These are phyloP conservation scores for Emergomyces pasteurianus DNA, from an alignment of 2,329 filamentous ascomycete species.

Conservation along the genomic window DNA sequence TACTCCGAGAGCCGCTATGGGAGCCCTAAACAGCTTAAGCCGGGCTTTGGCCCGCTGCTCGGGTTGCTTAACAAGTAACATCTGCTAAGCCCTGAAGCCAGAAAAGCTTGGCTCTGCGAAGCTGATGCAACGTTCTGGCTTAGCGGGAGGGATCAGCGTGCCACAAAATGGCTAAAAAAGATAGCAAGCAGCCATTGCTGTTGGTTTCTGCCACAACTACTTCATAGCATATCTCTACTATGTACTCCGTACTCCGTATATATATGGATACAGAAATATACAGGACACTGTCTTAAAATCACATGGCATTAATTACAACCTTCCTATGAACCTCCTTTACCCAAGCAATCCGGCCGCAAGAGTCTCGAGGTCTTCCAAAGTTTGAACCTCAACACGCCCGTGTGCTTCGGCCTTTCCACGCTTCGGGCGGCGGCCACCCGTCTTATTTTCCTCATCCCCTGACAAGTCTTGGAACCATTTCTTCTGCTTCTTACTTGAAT, in stretches of 20 bases:
- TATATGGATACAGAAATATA: too few relatives aligned
- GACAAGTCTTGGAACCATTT: constrained; percentile 26
- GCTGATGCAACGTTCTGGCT: neutral
- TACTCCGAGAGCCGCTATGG: neutral
- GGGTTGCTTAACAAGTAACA: too few relatives aligned
- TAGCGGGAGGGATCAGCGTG: neutral
- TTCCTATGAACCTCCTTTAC: constrained; percentile 9
- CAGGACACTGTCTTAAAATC: neutral
- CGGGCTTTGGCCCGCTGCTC: neutral
- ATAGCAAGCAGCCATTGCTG: too few relatives aligned
- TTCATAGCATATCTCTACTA: too few relatives aligned
- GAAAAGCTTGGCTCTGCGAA: neutral
- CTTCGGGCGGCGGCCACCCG: constrained; percentile 19
- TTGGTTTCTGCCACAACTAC: too few relatives aligned
- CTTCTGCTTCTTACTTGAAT: constrained; percentile 29
- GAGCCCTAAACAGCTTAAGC: neutral
- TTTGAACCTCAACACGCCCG: constrained; percentile 26
- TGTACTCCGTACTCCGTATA: too few relatives aligned
- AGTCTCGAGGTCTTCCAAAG: constrained; percentile 37
- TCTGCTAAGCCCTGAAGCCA: neutral
- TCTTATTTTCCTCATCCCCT: constrained; percentile 11
- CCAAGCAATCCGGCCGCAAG: constrained; percentile 34
- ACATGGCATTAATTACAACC: neutral
- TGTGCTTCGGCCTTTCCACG: constrained; percentile 4
- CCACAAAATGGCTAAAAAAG: neutral